A percentile compares a stretch with the other conserved stretches of the same genome.
These are phyloP conservation scores for Rachicladosporium sp. DNA, from an alignment of 2,329 filamentous ascomycete species.

Conservation along the genomic window DNA sequence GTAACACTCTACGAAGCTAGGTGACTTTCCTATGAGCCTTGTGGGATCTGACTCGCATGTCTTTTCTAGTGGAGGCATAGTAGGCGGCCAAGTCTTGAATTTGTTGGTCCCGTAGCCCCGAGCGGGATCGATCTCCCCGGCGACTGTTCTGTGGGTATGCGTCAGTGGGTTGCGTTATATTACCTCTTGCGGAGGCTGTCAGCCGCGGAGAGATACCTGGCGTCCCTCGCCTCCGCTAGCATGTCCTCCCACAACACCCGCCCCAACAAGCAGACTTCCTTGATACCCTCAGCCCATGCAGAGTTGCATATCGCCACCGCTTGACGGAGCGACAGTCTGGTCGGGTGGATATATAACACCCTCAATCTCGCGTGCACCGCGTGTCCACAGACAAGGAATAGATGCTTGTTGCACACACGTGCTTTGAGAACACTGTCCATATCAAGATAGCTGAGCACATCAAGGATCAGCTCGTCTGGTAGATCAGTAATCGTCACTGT, in stretches of 20 bases:
- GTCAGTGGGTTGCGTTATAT: too few species aligned
- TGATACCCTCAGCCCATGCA: constrained; percentile 3
- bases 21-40: not conserved
- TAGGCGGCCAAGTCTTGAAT: too few species aligned
- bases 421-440: constrained; percentile 1
- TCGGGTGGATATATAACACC: constrained; percentile 10
- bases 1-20: not conserved
- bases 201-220: not conserved
- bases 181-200: not conserved
- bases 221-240: too few species aligned
- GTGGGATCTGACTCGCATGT: not conserved
- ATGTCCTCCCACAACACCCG: not conserved
- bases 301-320: constrained; percentile 9
- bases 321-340: not conserved
- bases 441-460: constrained; percentile 2
- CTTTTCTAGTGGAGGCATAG: not conserved
- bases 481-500: constrained; percentile 6
- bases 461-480: constrained; percentile 8
- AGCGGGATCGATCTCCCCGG: too few species aligned
- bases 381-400: constrained; percentile 4
- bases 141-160: too few species aligned
- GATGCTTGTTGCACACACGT: constrained; percentile 1
- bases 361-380: constrained; percentile 4
- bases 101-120: too few species aligned
- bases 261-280: constrained; percentile 9